phyloP scores from a whole-genome alignment of 495 filamentous ascomycete species.

The Xylaria scruposa region DNA sequence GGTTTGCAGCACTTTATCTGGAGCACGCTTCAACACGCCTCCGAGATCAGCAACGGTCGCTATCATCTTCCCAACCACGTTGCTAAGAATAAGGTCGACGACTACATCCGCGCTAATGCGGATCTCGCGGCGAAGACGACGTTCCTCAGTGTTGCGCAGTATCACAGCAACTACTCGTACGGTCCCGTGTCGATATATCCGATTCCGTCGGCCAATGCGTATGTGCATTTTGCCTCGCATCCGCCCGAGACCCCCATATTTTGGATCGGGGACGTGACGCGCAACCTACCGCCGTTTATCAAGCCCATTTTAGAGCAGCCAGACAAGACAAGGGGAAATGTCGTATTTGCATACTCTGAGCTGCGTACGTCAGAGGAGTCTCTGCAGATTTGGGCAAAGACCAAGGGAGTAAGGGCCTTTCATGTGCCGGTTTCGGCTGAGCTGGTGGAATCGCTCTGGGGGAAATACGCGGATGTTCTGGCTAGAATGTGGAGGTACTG shows the following conservation, averaged over 20 bases:
- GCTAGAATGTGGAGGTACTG: constrained; percentile 27
- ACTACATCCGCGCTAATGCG: constrained; percentile 40
- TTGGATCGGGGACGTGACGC: constrained; percentile 46
- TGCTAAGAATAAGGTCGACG: constrained; percentile 45
- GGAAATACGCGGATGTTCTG: constrained; percentile 7
- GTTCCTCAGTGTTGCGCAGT: constrained; percentile 42
- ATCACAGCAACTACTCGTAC: constrained; percentile 26
- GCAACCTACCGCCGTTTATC: constrained; percentile 49
- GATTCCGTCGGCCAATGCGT: constrained; percentile 38
- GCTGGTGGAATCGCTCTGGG: constrained; percentile 7
- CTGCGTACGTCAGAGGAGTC: constrained; percentile 41
- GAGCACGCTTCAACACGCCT: constrained; percentile 50
- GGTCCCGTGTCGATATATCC: constrained; percentile 13
- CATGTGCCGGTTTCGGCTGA: constrained; percentile 32
- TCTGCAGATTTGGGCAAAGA: constrained; percentile 46
- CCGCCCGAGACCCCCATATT: constrained; percentile 41
- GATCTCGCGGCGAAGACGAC: constrained; percentile 44
- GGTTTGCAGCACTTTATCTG: constrained; percentile 56
- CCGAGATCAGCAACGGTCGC: constrained; percentile 34
- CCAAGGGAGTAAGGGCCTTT: constrained; percentile 34
- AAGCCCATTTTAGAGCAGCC: constrained; percentile 49
- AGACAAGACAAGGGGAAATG: constrained; percentile 37
- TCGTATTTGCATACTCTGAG: constrained; percentile 44
- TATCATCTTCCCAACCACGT: constrained; percentile 42
- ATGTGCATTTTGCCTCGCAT: constrained; percentile 44